phyloP scores from a whole-genome alignment of 1,284 basidiomycete genomes.

The Naganishia sp. region DNA sequence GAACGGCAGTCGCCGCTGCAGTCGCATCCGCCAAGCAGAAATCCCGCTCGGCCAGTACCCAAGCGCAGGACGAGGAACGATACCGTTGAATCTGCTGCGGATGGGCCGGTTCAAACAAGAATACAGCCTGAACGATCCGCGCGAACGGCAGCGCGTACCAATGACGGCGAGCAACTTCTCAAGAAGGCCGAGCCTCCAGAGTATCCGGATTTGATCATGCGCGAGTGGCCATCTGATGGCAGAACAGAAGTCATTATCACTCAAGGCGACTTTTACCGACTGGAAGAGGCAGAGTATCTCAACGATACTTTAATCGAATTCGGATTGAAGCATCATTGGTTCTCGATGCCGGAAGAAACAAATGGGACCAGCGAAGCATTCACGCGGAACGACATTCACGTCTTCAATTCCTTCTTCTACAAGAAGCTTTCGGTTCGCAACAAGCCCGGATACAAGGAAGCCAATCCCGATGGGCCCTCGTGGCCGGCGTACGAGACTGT shows the following conservation, averaged over 20 bases:
- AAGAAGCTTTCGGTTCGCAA: slow-evolving; percentile 69
- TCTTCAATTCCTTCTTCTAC: slow-evolving; percentile 98
- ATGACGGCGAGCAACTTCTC: neutral
- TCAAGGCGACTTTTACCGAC: slow-evolving; percentile 70
- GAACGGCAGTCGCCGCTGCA: neutral
- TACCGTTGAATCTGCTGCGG: neutral
- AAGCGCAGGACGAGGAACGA: neutral
- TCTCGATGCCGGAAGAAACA: slow-evolving; percentile 7
- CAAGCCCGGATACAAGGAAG: neutral
- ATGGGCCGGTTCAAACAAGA: slow-evolving; percentile 5
- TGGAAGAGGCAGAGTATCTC: slow-evolving; percentile 77
- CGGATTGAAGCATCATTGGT: slow-evolving; percentile 72
- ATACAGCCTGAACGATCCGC: slow-evolving; percentile 17
- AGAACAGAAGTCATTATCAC: slow-evolving; percentile 76
- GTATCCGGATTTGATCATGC: slow-evolving; percentile 27
- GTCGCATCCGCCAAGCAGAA: neutral
- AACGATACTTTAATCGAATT: slow-evolving; percentile 97
- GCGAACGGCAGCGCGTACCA: neutral
- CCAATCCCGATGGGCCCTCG: slow-evolving; percentile 9
- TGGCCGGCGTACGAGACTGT: slow-evolving; percentile 76
- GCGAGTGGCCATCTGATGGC: slow-evolving; percentile 60
- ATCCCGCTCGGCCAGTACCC: neutral
- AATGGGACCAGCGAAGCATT: neutral
- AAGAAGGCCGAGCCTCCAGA: slow-evolving; percentile 10
- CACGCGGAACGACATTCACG: slow-evolving; percentile 65